Conservation (phyloP, 2,329 filamentous ascomycete species). For the Cladosporium sp. region DNA sequence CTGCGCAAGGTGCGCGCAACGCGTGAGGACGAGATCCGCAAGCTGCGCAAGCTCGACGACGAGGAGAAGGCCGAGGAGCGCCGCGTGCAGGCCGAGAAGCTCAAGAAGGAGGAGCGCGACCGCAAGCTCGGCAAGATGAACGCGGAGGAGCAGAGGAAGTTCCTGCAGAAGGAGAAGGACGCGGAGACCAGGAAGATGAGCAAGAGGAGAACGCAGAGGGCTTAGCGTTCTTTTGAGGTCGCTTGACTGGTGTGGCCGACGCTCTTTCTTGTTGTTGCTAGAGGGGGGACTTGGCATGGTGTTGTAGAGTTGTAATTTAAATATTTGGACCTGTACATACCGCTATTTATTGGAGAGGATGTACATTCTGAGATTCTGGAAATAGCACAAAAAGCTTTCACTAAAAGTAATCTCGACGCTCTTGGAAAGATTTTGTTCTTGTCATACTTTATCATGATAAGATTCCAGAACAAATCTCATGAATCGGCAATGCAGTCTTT, state of each 20-base stretch:
- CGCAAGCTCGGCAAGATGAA: constrained; percentile 69
- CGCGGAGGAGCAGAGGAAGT: constrained; percentile 50
- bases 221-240: constrained; percentile 24
- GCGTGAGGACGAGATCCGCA: constrained; percentile 75
- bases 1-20: constrained; percentile 74
- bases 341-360: neutral
- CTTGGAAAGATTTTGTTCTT: no score
- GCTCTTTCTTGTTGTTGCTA: neutral
- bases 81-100: constrained; percentile 52
- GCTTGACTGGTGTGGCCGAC: neutral
- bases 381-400: no score
- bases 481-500: no score
- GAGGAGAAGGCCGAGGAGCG: constrained; percentile 63
- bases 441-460: no score
- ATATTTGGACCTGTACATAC: neutral
- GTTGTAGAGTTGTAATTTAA: no score
- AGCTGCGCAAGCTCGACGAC: constrained; percentile 75
- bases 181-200: constrained; percentile 57
- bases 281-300: no score
- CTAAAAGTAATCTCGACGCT: no score
- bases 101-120: constrained; percentile 74
- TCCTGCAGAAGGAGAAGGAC: constrained; percentile 80
- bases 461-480: no score
- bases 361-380: no score
- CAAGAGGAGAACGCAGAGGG: constrained; percentile 59